Base-by-base conservation (phyloP, 106 monocot species). In the Cymbidium sinense region DNA sequence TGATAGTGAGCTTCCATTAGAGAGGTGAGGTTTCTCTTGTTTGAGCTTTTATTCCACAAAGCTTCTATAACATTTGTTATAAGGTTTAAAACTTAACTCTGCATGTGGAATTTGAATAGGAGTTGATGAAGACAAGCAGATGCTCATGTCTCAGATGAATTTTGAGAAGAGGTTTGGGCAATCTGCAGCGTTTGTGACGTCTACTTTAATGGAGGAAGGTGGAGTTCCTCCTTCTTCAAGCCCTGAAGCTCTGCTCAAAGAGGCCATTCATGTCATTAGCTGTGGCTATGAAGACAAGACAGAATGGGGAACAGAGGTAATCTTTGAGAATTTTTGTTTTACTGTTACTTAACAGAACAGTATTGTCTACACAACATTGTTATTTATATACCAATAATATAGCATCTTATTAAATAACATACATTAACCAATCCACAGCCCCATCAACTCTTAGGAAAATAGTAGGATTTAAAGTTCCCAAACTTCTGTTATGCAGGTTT, bases 231-330 rank as follows among this genome's bases (percentile, higher is more conserved):
- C 93, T 4, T 98, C 94, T 0, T 94, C 96, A 3, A 91, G 91
- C 81, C 90, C 96, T 9, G 96, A 84, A 39, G 88, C 96, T 10
- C 85, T 98, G 25, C 93, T 98, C 71, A 91, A 91, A 80, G 96
- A 98, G 81, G 96, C 96, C 78, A 94, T 98, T 73, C 94, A 98
- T 75, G 96, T 98, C 82, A 94, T 98, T 81, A 98, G 96, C 79
- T 98, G 96, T 28, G 96, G 91, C 35, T 98, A 98, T 20, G 96
- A 98, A 71, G 96, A 98, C 77, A 94, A 94, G 81, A 98, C 88
- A 20, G 96, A 98, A 18, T 98, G 96, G 96, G 96, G 96, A 50
- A 39, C 64, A 30, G 96, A 98, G 94, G 96, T 96, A 88, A 64
- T 27, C 23, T 58, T 58, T 58, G 6, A n/a, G 0, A 4, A 2